Evolutionary conservation across 805 yeast genomes (phyloP).

Genomic region (Tetrapisispora iriomotensis): DNA sequence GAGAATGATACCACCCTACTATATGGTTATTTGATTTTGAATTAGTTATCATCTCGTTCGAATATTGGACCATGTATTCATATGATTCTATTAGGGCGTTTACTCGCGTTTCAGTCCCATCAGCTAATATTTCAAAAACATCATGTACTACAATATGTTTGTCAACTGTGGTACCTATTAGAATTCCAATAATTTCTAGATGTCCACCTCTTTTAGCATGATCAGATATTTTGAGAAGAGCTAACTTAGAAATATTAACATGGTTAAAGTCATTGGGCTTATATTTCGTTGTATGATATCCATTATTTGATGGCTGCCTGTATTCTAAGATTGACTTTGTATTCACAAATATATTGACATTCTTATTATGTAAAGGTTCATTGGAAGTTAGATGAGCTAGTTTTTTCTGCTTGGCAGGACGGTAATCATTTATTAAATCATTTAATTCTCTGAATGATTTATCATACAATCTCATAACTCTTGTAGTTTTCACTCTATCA

Average conservation of each 20-base stretch:
- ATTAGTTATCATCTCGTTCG: slow-evolving; percentile 42
- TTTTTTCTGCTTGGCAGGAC: too few species aligned
- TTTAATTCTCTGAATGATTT: too few species aligned
- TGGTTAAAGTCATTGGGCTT: slow-evolving; percentile 8
- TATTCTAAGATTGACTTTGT: too few species aligned
- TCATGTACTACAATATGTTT: slow-evolving; percentile 61
- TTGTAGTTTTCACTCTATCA: too few species aligned
- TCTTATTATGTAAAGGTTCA: too few species aligned
- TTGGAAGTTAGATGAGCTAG: too few species aligned
- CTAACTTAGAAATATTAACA: slow-evolving; percentile 49
- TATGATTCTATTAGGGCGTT: slow-evolving; percentile 91
- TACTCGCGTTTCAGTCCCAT: slow-evolving; percentile 92
- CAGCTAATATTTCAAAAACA: slow-evolving; percentile 80
- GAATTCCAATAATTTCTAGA: slow-evolving; percentile 92
- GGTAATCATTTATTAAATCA: too few species aligned
- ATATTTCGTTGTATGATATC: too few species aligned
- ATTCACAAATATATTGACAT: too few species aligned
- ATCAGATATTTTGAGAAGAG: slow-evolving; percentile 61
- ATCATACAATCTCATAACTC: too few species aligned
- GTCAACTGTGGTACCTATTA: slow-evolving; percentile 62
- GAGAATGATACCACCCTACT: slow-evolving; percentile 98
- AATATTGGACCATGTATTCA: slow-evolving; percentile 85
- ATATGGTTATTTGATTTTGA: slow-evolving; percentile 39
- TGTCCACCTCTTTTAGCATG: slow-evolving; percentile 81
- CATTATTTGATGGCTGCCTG: too few species aligned